Evolutionary conservation across 2,329 filamentous ascomycete species (phyloP).

Genomic region (Ophiostoma montium): DNA sequence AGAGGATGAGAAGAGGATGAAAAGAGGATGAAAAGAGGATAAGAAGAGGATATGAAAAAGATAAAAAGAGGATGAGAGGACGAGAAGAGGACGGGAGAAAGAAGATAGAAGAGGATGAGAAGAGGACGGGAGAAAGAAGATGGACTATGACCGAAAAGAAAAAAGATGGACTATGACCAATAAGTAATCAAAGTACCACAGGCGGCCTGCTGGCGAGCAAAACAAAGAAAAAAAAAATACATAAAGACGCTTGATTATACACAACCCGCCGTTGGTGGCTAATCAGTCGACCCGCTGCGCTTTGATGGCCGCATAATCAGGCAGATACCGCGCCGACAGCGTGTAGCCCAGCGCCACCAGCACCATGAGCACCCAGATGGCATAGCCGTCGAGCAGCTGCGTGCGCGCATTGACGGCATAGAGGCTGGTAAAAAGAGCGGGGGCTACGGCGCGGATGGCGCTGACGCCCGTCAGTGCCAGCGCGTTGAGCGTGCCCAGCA

Average conservation of each 20-base stretch:
- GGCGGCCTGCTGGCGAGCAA: no score
- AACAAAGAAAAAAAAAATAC: no score
- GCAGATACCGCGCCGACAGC: conserved; percentile 21
- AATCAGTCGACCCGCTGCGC: conserved; percentile 5
- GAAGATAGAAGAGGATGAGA: no score
- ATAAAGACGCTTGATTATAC: no score
- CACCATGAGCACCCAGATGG: conserved; percentile 48
- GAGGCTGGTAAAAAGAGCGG: conserved; percentile 50
- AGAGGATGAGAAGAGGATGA: not conserved
- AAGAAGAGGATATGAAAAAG: no score
- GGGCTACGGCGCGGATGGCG: conserved; percentile 49
- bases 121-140: no score
- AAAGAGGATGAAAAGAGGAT: not conserved
- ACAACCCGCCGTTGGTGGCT: no score
- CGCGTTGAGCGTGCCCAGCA: conserved; percentile 59
- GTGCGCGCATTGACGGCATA: conserved; percentile 53
- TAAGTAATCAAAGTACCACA: no score
- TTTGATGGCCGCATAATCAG: conserved; percentile 20
- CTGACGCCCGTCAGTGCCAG: conserved; percentile 47
- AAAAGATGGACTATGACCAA: no score
- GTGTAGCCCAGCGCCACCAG: conserved; percentile 22
- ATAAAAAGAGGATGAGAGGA: no score
- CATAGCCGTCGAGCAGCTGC: conserved; percentile 48
- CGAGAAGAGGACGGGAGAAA: no score
- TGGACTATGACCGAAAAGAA: no score